phyloP scores from a whole-genome alignment of 2,329 filamentous ascomycete species.

The Paecilomyces fulvus region DNA sequence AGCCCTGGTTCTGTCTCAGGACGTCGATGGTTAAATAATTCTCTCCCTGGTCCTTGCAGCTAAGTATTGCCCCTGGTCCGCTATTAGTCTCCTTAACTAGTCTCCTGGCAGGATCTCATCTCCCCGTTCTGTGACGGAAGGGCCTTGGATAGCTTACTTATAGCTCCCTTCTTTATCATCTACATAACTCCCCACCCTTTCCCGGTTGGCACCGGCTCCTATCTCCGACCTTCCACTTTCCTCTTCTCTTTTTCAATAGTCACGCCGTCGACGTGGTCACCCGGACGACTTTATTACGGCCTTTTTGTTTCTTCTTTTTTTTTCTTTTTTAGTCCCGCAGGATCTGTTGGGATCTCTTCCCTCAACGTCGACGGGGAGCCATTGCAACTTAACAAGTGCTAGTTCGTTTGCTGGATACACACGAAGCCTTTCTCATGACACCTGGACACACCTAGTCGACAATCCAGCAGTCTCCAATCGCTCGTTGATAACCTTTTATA shows the following conservation, averaged over 20 bases:
- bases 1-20: background rate
- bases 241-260: background rate
- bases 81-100: background rate
- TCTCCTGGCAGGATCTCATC: background rate
- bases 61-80: background rate
- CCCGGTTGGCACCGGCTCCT: background rate
- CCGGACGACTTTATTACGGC: background rate
- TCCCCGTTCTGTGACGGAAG: background rate
- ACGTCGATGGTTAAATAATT: slow-evolving; percentile 1
- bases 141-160: background rate
- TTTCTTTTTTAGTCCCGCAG: background rate
- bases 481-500: background rate
- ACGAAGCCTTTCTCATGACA: too few species aligned
- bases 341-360: background rate
- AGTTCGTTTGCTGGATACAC: slow-evolving; percentile 5
- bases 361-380: background rate
- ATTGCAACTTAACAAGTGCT: background rate
- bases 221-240: background rate
- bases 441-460: background rate
- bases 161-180: background rate
- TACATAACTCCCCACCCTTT: background rate
- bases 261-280: background rate
- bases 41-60: slow-evolving; percentile 2
- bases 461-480: background rate
- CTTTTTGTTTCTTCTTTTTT: background rate